Evolutionary conservation across 2,329 filamentous ascomycete species (phyloP).

Genomic region (Seiridium unicorne): DNA sequence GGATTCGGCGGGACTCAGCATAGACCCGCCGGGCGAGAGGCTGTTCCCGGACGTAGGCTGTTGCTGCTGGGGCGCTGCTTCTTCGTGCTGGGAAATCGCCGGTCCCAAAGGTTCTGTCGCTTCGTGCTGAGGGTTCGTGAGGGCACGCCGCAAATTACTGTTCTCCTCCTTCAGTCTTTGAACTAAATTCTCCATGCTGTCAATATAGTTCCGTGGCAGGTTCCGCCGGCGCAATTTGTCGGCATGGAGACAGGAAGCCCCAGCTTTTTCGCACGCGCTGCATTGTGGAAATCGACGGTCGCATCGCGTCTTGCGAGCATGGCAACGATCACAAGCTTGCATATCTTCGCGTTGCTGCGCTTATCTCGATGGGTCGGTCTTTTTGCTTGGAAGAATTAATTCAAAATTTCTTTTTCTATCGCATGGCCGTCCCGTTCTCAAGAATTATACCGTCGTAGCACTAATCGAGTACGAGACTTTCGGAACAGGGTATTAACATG

Average conservation of each 20-base stretch:
- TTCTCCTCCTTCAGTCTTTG: not conserved
- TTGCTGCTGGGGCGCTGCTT: not conserved
- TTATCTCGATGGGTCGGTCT: not conserved
- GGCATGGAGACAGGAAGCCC: not conserved
- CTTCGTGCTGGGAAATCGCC: not conserved
- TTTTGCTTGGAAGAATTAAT: not conserved
- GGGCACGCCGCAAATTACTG: not conserved
- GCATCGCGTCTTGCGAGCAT: not conserved
- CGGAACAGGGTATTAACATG: too few species aligned
- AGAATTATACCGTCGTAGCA: too few species aligned
- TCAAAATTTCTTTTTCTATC: too few species aligned
- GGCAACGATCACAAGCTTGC: constrained; percentile 1
- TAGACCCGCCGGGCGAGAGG: not conserved
- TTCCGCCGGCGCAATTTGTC: not conserved
- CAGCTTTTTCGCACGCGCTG: not conserved
- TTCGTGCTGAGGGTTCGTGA: not conserved
- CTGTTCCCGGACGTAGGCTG: not conserved
- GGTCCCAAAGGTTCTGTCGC: not conserved
- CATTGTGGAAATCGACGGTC: constrained; percentile 1
- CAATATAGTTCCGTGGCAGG: not conserved
- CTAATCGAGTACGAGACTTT: too few species aligned
- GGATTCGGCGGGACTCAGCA: not conserved
- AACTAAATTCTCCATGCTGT: not conserved
- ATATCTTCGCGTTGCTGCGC: not conserved
- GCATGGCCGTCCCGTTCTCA: too few species aligned